Conservation (phyloP, 306 rosid species). For the Corylus heterophylla region DNA sequence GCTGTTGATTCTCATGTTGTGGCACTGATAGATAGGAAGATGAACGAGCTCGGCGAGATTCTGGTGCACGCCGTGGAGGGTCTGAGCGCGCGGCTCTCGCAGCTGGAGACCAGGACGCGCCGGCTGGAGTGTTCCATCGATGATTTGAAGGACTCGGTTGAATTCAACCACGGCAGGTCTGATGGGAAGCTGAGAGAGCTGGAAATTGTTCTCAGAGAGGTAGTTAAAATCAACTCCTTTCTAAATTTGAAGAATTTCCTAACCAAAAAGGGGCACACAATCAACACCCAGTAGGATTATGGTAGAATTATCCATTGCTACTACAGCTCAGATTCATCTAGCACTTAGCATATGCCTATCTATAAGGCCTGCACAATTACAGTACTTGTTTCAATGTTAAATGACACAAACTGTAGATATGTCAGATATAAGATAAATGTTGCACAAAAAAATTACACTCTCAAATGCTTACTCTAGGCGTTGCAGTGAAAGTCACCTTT, state of each 20-base stretch:
- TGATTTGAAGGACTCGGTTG: conserved; percentile 34
- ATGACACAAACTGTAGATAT: neutral
- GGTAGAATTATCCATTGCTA: neutral
- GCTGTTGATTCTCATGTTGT: conserved; percentile 1
- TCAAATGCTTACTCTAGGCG: too few relatives aligned
- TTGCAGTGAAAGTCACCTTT: too few relatives aligned
- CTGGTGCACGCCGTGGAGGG: conserved; percentile 32
- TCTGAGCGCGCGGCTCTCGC: conserved; percentile 33
- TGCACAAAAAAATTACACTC: too few relatives aligned
- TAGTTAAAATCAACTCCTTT: neutral
- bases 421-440: too few relatives aligned
- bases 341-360: neutral
- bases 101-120: conserved; percentile 37
- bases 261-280: too few relatives aligned
- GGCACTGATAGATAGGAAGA: conserved; percentile 28
- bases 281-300: too few relatives aligned
- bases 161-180: conserved; percentile 25
- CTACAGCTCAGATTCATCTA: too few relatives aligned
- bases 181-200: conserved; percentile 36
- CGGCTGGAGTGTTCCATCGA: conserved; percentile 32
- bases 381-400: neutral
- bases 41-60: conserved; percentile 28
- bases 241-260: neutral
- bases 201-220: conserved; percentile 34
- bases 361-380: too few relatives aligned